Evolutionary conservation across 1,284 basidiomycete species (phyloP).

Genomic region (Dichomitus squalens): DNA sequence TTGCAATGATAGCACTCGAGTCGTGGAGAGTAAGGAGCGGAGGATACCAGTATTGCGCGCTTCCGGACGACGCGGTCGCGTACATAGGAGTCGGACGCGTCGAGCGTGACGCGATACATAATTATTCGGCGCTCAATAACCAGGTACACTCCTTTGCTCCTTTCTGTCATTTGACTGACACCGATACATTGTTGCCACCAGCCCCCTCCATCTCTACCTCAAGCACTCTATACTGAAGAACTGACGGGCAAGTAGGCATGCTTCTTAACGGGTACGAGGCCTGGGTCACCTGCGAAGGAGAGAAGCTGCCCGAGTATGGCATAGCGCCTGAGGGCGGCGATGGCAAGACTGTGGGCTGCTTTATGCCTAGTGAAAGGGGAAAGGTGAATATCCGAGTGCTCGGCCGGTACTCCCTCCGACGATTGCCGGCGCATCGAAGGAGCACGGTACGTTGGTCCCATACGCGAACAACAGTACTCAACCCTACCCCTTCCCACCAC

Average conservation of each 20-base stretch:
- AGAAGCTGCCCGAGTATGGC: constrained; percentile 9
- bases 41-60: too few species aligned
- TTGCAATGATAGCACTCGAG: too few species aligned
- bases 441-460: neutral
- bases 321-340: constrained; percentile 2
- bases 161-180: neutral
- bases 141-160: neutral
- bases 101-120: too few species aligned
- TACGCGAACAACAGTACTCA: neutral
- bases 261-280: constrained; percentile 11
- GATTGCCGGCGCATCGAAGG: neutral
- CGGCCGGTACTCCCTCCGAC: neutral
- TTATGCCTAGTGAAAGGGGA: constrained; percentile 18
- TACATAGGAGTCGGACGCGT: too few species aligned
- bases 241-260: constrained; percentile 1
- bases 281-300: constrained; percentile 10
- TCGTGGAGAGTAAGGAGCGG: too few species aligned
- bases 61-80: too few species aligned
- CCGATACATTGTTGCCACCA: neutral
- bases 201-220: too few species aligned
- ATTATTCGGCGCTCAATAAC: too few species aligned
- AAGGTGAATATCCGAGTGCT: constrained; percentile 8
- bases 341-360: constrained; percentile 11
- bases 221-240: too few species aligned
- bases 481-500: neutral